phyloP scores from a whole-genome alignment of 495 filamentous ascomycete genomes.

The Penicillium taxi region DNA sequence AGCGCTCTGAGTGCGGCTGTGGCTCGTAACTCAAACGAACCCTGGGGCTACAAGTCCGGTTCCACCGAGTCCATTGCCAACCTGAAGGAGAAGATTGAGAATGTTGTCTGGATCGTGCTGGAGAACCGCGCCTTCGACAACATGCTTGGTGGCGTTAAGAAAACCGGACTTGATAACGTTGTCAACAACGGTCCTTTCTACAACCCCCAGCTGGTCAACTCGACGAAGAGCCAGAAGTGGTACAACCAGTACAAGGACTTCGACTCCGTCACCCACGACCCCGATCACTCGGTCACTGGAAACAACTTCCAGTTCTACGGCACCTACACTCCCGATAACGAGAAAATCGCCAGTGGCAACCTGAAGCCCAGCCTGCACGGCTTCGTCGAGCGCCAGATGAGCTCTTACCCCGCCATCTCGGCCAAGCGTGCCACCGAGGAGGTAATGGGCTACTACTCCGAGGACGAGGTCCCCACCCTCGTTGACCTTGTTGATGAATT shows the following conservation, averaged over 20 bases:
- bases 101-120: constrained; percentile 39
- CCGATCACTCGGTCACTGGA: constrained; percentile 43
- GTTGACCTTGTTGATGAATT: constrained; percentile 42
- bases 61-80: constrained; percentile 28
- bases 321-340: constrained; percentile 36
- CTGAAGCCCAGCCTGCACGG: constrained; percentile 32
- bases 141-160: constrained; percentile 34
- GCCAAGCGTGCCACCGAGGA: constrained; percentile 31
- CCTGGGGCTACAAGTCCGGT: constrained; percentile 21
- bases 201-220: constrained; percentile 31
- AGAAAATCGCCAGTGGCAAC: constrained; percentile 27
- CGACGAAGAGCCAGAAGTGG: constrained; percentile 27
- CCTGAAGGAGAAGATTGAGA: constrained; percentile 40
- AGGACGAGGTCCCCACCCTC: constrained; percentile 41
- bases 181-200: constrained; percentile 40
- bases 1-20: constrained; percentile 17
- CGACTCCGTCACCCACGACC: constrained; percentile 43
- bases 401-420: constrained; percentile 21
- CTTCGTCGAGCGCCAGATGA: constrained; percentile 43
- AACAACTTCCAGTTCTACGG: constrained; percentile 47
- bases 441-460: constrained; percentile 47
- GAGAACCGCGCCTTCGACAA: constrained; percentile 44
- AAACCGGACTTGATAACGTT: constrained; percentile 33
- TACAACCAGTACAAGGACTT: constrained; percentile 35
- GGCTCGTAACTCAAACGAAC: constrained; percentile 3